Conservation (phyloP, 805 yeast genomes). For the Pichia exigua region DNA sequence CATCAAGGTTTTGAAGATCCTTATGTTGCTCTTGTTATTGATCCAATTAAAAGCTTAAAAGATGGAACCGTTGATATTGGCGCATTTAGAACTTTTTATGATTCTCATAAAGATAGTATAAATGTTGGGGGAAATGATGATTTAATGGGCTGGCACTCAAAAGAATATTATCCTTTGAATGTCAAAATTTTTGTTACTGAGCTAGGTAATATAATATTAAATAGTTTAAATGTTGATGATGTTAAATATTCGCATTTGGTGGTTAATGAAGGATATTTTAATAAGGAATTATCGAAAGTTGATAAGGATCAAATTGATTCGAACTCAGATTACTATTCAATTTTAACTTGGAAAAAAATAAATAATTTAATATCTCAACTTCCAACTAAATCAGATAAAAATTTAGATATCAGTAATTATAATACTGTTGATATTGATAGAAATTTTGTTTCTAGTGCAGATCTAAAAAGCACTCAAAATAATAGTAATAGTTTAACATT, state of each 20-base stretch:
- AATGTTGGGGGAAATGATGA: constrained; percentile 27
- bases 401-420: not conserved
- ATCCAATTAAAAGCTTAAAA: constrained; percentile 60
- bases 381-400: not conserved
- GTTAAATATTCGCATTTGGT: not conserved
- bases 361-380: not conserved
- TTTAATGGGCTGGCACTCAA: constrained; percentile 58
- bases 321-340: not conserved
- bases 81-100: constrained; percentile 67
- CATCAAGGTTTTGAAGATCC: constrained; percentile 91
- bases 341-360: not conserved
- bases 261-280: not conserved
- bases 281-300: not conserved
- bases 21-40: constrained; percentile 80
- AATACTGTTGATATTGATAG: not conserved
- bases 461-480: not conserved
- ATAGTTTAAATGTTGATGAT: constrained; percentile 10
- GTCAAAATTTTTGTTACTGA: constrained; percentile 51
- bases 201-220: constrained; percentile 40
- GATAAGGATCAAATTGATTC: not conserved
- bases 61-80: constrained; percentile 75
- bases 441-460: not conserved
- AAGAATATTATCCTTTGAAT: constrained; percentile 58
- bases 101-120: constrained; percentile 12
- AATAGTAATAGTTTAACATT: not conserved